Evolutionary conservation across 176 grass and related monocot species (phyloP).

Genomic region (Phoenix roebelenii): DNA sequence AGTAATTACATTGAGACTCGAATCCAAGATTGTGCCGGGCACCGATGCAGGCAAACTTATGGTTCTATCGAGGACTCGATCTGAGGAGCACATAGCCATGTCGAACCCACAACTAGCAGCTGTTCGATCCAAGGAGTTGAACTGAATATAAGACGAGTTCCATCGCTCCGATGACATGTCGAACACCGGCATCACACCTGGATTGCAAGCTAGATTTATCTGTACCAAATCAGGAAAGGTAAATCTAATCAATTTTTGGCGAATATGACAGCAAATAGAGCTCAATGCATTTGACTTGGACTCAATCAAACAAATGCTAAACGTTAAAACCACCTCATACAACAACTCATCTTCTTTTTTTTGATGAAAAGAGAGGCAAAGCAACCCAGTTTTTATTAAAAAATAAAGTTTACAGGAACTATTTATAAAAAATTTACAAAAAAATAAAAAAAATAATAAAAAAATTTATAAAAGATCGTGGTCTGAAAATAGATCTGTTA

Average conservation of each 20-base stretch:
- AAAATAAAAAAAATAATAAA: too few relatives aligned
- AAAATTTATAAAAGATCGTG: too few relatives aligned
- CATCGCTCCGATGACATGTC: slow-evolving; percentile 29
- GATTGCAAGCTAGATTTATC: slow-evolving; percentile 34
- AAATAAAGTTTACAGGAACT: too few relatives aligned
- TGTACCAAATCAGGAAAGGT: background rate
- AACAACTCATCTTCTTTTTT: too few relatives aligned
- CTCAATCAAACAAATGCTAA: too few relatives aligned
- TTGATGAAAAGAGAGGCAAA: too few relatives aligned
- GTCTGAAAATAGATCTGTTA: too few relatives aligned
- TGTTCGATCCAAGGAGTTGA: slow-evolving; percentile 36
- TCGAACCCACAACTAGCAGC: slow-evolving; percentile 33
- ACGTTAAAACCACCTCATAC: too few relatives aligned
- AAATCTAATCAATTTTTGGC: background rate
- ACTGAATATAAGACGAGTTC: slow-evolving; percentile 48
- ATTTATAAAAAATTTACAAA: too few relatives aligned
- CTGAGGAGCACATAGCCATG: slow-evolving; percentile 38
- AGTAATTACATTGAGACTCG: slow-evolving; percentile 38
- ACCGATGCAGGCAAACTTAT: slow-evolving; percentile 8
- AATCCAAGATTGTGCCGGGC: slow-evolving; percentile 21
- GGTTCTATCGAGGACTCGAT: slow-evolving; percentile 8
- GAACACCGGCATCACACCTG: slow-evolving; percentile 16
- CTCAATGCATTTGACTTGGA: too few relatives aligned
- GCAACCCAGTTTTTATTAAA: too few relatives aligned
- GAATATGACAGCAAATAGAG: too few relatives aligned